Percentiles rank a stretch among this genome's conserved stretches.
These are phyloP conservation scores for Testicularia cyperi DNA, from an alignment of 1,284 basidiomycete genomes.

Conservation along the genomic window DNA sequence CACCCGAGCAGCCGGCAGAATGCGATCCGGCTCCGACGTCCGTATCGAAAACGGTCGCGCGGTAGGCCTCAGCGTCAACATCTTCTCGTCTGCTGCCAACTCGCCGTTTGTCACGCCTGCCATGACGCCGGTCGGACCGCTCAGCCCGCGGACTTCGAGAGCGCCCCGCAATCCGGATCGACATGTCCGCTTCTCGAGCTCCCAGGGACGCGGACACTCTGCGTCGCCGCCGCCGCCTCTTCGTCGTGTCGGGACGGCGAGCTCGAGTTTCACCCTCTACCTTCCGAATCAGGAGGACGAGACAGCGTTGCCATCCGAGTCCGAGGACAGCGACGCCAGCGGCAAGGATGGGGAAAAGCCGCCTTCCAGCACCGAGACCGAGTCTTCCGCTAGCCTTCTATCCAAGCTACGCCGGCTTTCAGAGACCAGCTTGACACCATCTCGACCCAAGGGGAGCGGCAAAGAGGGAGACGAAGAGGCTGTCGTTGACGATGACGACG, in stretches of 20 bases:
- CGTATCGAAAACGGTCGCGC: slow-evolving; percentile 23
- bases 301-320: slow-evolving; percentile 12
- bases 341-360: slow-evolving; percentile 44
- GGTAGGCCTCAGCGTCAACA: slow-evolving; percentile 22
- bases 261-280: slow-evolving; percentile 33
- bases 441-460: not conserved
- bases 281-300: slow-evolving; percentile 23
- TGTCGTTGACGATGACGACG: not conserved
- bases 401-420: slow-evolving; percentile 16
- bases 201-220: not conserved
- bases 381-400: slow-evolving; percentile 1
- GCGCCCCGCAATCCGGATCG: slow-evolving; percentile 9
- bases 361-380: not conserved
- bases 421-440: slow-evolving; percentile 7
- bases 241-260: slow-evolving; percentile 16
- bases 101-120: slow-evolving; percentile 22
- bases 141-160: slow-evolving; percentile 11
- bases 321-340: slow-evolving; percentile 36
- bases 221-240: slow-evolving; percentile 6
- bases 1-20: not conserved
- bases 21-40: slow-evolving; percentile 5
- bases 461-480: not conserved
- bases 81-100: too few species aligned
- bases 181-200: slow-evolving; percentile 19
- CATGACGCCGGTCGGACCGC: slow-evolving; percentile 5